Evolutionary conservation across 768 basidiomycete genomes (phyloP), one percentile per base, ranked within the genome.

Genomic region (Sistotremastrum niveocremeum): DNA sequence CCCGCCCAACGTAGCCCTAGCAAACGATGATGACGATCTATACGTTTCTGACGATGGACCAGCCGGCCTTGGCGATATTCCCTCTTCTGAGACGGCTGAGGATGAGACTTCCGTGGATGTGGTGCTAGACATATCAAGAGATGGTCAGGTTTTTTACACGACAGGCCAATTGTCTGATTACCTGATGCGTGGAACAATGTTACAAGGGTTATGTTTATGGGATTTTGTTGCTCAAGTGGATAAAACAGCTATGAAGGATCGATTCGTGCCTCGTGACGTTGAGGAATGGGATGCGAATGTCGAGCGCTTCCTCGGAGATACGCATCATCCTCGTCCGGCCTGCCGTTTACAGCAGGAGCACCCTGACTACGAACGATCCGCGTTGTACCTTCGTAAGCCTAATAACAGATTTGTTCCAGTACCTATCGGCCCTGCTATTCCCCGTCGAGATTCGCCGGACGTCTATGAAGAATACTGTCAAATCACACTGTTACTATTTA

Each of bases 401-500:
- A 12, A 40, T 7, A 31, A 45, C 2, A 7, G 41, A 1, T 34
- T 54, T n/a, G 55, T 68, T 35, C 60, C 62, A 11, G 62, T 68
- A 1, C 60, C 60, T 0, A 54, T 69, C 11, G 70, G 70, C 1
- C 47, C 64, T 0, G 34, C 34, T 0, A 43, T 72, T 1, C 68
- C 67, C 5, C 49, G 62, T 0, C 42, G 58, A 5, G 62, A 69
- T 46, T 9, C 32, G 5, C 20, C 45, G 5, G 45, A 56, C 5
- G 3, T 41, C 0, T 46, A 51, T 8, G 51, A 47, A 1, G 45
- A 45, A 5, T 67, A 66, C 46, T 61, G 56, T 44, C 49, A 61
- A 2, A 45, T 65, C 2, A 70, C 70, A 68, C 46, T 71, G 3
- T 59, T 67, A 10, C 54, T 70, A 0, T 71, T 71, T 51, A 67